Conservation (phyloP, 192 early-diverging fungal species). For the Podila epigama region DNA sequence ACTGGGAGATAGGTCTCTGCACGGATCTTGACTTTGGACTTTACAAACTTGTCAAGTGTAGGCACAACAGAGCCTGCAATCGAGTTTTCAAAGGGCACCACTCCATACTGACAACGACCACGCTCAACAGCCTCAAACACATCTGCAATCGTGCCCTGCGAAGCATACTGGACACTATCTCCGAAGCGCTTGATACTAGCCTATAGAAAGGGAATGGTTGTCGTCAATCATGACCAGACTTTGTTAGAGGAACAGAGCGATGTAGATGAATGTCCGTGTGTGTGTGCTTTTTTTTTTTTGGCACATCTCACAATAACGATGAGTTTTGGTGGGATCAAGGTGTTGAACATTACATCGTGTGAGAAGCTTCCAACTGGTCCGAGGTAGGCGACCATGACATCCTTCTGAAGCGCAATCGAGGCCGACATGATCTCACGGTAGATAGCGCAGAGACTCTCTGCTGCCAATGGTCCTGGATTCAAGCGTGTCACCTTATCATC, state of each 20-base stretch:
- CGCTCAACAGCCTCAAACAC: slow-evolving; percentile 82
- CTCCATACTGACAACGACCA: slow-evolving; percentile 81
- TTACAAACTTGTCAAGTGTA: slow-evolving; percentile 83
- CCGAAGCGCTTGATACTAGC: slow-evolving; percentile 70
- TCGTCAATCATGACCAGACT: background rate
- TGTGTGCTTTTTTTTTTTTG: background rate
- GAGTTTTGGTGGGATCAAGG: background rate
- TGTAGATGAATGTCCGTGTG: background rate
- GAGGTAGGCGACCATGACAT: slow-evolving; percentile 86
- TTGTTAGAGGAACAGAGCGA: background rate
- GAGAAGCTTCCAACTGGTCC: slow-evolving; percentile 92
- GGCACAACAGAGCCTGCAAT: slow-evolving; percentile 84
- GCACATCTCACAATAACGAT: background rate
- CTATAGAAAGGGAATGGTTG: background rate
- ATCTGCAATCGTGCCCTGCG: slow-evolving; percentile 74
- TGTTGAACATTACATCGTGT: slow-evolving; percentile 68
- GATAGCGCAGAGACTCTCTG: slow-evolving; percentile 38
- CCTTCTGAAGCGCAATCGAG: slow-evolving; percentile 82
- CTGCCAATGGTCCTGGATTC: slow-evolving; percentile 79
- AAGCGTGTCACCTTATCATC: slow-evolving; percentile 64
- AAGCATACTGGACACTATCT: slow-evolving; percentile 76
- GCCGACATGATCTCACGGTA: slow-evolving; percentile 90
- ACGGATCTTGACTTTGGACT: slow-evolving; percentile 70
- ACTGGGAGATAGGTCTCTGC: slow-evolving; percentile 85
- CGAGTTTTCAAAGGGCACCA: slow-evolving; percentile 97